A percentile compares a stretch with the other conserved stretches of the same genome.
These are phyloP conservation scores for Ascochyta pisi DNA, from an alignment of 2,329 filamentous ascomycete genomes.

Conservation along the genomic window DNA sequence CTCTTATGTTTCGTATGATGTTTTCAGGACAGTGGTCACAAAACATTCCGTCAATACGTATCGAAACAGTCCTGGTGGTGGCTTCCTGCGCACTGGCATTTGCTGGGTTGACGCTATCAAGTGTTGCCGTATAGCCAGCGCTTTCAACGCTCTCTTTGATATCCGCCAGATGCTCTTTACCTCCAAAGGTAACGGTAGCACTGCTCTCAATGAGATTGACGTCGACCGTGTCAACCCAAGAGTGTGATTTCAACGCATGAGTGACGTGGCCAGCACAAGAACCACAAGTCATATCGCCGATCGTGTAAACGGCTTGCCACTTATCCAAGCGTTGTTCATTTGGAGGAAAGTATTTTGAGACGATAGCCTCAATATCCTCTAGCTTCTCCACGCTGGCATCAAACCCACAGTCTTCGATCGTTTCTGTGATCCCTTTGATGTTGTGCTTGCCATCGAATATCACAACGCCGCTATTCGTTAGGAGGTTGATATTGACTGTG, in stretches of 20 bases:
- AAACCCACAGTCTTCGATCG: conserved; percentile 59
- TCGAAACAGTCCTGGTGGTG: conserved; percentile 38
- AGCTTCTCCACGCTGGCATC: conserved; percentile 50
- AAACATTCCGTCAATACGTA: conserved; percentile 54
- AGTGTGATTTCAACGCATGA: conserved; percentile 53
- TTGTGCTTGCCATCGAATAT: conserved; percentile 57
- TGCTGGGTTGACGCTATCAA: conserved; percentile 42
- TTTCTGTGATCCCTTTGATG: conserved; percentile 54
- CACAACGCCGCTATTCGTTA: conserved; percentile 59
- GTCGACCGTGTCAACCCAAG: conserved; percentile 56
- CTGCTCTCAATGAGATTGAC: conserved; percentile 61
- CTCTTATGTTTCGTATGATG: conserved; percentile 61
- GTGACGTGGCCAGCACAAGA: conserved; percentile 61
- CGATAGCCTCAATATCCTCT: conserved; percentile 22
- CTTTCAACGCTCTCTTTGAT: conserved; percentile 61
- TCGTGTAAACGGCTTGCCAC: conserved; percentile 56
- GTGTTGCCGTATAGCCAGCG: conserved; percentile 50
- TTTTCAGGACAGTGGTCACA: conserved; percentile 57
- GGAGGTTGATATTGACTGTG: conserved; percentile 58
- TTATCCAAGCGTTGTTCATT: conserved; percentile 28
- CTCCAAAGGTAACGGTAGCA: conserved; percentile 57
- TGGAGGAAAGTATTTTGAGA: background rate
- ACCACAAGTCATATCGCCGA: conserved; percentile 66
- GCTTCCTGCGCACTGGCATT: conserved; percentile 24
- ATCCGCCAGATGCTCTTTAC: conserved; percentile 53